A percentile compares a stretch with the other conserved stretches of the same genome.
phyloP scores from a whole-genome alignment of 2,329 filamentous ascomycete genomes.

The Aspergillus sp. region DNA sequence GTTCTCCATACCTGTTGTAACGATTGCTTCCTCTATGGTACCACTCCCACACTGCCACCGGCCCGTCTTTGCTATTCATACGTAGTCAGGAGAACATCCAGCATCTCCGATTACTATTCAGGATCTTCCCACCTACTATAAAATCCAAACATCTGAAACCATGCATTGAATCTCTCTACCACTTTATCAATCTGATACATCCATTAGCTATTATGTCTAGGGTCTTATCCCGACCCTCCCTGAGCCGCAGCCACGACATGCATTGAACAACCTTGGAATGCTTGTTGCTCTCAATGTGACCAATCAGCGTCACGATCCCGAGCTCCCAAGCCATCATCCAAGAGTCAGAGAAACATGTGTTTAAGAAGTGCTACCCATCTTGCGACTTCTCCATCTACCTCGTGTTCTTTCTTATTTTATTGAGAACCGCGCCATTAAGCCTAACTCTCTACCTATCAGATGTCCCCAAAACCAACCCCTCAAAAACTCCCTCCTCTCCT shows the following conservation, averaged over 20 bases:
- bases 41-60: no score
- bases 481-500: constrained; percentile 32
- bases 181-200: not conserved
- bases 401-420: not conserved
- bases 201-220: not conserved
- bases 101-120: no score
- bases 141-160: no score
- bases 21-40: no score
- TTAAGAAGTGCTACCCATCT: not conserved
- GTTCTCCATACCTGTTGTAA: no score
- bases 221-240: no score
- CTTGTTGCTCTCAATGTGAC: constrained; percentile 39
- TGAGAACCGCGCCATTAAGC: not conserved
- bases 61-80: no score
- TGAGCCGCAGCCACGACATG: not conserved
- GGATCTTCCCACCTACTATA: no score
- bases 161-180: not conserved
- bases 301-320: constrained; percentile 32
- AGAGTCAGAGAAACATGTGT: not conserved
- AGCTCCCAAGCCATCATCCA: not conserved
- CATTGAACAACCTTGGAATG: not conserved
- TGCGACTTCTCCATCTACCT: not conserved
- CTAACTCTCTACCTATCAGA: not conserved
- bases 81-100: no score
- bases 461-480: constrained; percentile 17